Base-by-base conservation (phyloP, 2,329 filamentous ascomycete genomes). In the Lasiodiplodia sp. region DNA sequence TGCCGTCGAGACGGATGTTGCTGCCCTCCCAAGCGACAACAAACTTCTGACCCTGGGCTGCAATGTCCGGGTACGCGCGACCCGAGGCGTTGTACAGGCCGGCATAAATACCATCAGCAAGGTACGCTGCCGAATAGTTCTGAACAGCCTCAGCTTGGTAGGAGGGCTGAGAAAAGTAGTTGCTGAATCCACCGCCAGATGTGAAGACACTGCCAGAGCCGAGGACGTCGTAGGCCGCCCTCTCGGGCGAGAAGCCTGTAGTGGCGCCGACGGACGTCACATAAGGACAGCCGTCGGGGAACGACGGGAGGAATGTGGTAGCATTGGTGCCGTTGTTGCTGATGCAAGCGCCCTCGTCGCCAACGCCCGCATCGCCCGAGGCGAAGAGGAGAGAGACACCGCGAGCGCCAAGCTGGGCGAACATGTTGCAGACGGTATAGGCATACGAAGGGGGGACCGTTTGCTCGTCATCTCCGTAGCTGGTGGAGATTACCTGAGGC, bases 381-480 rank as follows among this genome's bases (percentile, higher is more conserved):
- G 86, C 84, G 71, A 89, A 88, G 37, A 92, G 78, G n/a, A 91
- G 82, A 0, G 86, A 86, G 4, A 90, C 85, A n/a, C 90, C 90
- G 51, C 89, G 87, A 1, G 87, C 86, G n/a, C 88, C 89, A 38
- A 92, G 86, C 72, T 90, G 85, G 53, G 86, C 87, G 72, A 91
- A 89, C 71, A 88, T 82, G 70, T 86, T 84, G 81, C 90, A 92
- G 14, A 90, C 87, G 63, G 85, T 84, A 58, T 82, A 81, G 21
- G 88, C 87, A 73, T 91, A 92, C 12, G 85, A 84, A 2, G 80
- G 74, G 0, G 90, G 89, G 0, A 92, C 81, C 3, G 84, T 85
- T 75, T 91, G 86, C 78, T 92, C 90, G 66, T 88, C 85, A 70
- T 91, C 89, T 58, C 88, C 89, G 75, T 92, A 92, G 0, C 88